A percentile compares a stretch with the other conserved stretches of the same genome.
Evolutionary conservation across 2,329 filamentous ascomycete genomes (phyloP).

Genomic region (Colletotrichum sublineola): DNA sequence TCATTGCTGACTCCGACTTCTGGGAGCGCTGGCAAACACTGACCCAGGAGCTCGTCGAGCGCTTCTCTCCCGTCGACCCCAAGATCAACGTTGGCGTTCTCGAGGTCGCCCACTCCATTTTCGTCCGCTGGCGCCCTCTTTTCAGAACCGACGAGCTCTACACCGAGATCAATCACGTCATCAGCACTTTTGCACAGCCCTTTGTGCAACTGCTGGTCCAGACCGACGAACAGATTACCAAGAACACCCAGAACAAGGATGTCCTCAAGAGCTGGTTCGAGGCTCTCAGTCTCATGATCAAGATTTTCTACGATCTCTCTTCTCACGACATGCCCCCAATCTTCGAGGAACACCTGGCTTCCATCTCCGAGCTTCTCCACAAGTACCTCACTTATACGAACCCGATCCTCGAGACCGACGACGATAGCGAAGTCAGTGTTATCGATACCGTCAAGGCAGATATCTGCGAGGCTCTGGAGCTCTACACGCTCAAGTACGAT

Average conservation of each 20-base stretch:
- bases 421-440: constrained; percentile 88
- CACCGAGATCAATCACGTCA: constrained; percentile 95
- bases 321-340: constrained; percentile 95
- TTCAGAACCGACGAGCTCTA: constrained; percentile 95
- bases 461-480: constrained; percentile 89
- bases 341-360: constrained; percentile 88
- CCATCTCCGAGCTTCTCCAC: constrained; percentile 84
- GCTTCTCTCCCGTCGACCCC: constrained; percentile 84
- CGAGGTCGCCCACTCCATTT: constrained; percentile 98
- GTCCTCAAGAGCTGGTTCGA: constrained; percentile 83
- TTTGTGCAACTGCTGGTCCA: constrained; percentile 85
- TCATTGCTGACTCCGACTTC: constrained; percentile 98
- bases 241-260: constrained; percentile 81
- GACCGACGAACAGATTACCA: constrained; percentile 78
- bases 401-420: constrained; percentile 82
- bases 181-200: constrained; percentile 84
- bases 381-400: constrained; percentile 96
- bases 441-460: constrained; percentile 91
- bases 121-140: constrained; percentile 93
- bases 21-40: constrained; percentile 97
- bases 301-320: constrained; percentile 96
- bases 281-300: constrained; percentile 88
- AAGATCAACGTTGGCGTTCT: constrained; percentile 93
- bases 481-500: constrained; percentile 95
- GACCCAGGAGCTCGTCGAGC: constrained; percentile 89